Conservation (phyloP, 2,329 filamentous ascomycete species). For the Aspergillus puulaauensis region DNA sequence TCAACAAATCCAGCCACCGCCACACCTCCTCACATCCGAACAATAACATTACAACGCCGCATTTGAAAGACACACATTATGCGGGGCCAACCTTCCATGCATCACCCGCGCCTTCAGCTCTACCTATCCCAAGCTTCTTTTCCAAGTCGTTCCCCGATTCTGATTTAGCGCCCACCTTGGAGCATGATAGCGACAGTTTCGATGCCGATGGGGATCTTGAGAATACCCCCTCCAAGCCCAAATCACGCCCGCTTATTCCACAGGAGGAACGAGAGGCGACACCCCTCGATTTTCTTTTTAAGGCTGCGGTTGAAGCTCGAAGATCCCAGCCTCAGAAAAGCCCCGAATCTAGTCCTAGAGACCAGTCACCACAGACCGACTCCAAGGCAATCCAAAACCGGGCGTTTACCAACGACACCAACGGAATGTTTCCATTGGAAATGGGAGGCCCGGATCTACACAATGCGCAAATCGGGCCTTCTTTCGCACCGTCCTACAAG, state of each 20-base stretch:
- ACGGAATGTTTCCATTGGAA: conserved; percentile 67
- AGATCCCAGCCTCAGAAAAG: conserved; percentile 56
- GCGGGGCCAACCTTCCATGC: conserved; percentile 94
- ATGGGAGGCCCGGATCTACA: conserved; percentile 60
- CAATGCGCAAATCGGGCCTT: conserved; percentile 58
- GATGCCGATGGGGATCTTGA: conserved; percentile 34
- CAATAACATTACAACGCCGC: conserved; percentile 41
- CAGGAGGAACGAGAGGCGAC: conserved; percentile 59
- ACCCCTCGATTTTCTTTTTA: conserved; percentile 87
- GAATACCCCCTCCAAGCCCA: conserved; percentile 47
- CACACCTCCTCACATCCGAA: conserved; percentile 35
- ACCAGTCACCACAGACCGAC: conserved; percentile 52
- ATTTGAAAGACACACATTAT: conserved; percentile 55
- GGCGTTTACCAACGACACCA: conserved; percentile 48
- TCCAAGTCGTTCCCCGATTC: conserved; percentile 73
- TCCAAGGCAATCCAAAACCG: conserved; percentile 41
- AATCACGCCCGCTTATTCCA: conserved; percentile 33
- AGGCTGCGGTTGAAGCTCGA: conserved; percentile 68
- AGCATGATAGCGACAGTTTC: conserved; percentile 42
- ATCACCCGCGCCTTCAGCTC: conserved; percentile 83
- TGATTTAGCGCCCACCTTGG: conserved; percentile 33
- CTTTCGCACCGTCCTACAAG: conserved; percentile 62
- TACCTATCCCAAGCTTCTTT: conserved; percentile 88
- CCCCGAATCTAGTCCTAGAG: conserved; percentile 39
- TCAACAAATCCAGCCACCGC: conserved; percentile 28